phyloP scores from a whole-genome alignment of 1,284 basidiomycete species.

The Trametes pubescens region DNA sequence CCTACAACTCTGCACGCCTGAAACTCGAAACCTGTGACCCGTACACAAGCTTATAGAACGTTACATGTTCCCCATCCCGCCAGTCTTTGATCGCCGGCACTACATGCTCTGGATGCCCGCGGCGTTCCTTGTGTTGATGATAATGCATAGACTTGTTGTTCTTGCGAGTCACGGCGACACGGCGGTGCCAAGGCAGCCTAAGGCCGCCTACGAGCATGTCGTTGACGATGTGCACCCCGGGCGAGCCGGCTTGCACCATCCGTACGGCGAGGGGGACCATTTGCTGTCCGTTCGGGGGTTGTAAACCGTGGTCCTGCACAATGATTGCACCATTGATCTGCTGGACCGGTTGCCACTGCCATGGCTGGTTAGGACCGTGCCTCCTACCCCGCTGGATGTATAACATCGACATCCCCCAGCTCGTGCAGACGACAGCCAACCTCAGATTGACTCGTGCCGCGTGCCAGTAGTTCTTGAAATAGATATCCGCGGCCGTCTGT shows the following conservation, averaged over 20 bases:
- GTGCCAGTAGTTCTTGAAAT: conserved; percentile 1
- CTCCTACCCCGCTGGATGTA: background rate
- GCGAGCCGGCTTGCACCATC: background rate
- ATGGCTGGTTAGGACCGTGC: background rate
- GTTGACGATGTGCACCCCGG: background rate
- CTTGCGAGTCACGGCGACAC: background rate
- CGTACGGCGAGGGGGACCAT: background rate
- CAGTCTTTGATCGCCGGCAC: background rate
- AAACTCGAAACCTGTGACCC: conserved; percentile 5
- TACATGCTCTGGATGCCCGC: background rate
- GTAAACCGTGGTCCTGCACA: conserved; percentile 4
- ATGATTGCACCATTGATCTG: background rate
- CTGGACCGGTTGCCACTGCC: background rate
- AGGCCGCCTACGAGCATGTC: background rate
- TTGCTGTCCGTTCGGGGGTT: background rate
- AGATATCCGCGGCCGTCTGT: conserved; percentile 7
- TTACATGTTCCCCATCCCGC: background rate
- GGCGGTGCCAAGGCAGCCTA: conserved; percentile 6
- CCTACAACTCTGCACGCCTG: background rate
- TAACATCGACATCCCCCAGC: conserved; percentile 6
- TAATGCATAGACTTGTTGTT: background rate
- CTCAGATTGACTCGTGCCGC: background rate
- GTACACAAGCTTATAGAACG: background rate
- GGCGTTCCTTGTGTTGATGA: background rate
- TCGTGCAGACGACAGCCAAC: conserved; percentile 2